Base-by-base conservation (phyloP, 768 basidiomycete species). In the Leccinum arenicola region DNA sequence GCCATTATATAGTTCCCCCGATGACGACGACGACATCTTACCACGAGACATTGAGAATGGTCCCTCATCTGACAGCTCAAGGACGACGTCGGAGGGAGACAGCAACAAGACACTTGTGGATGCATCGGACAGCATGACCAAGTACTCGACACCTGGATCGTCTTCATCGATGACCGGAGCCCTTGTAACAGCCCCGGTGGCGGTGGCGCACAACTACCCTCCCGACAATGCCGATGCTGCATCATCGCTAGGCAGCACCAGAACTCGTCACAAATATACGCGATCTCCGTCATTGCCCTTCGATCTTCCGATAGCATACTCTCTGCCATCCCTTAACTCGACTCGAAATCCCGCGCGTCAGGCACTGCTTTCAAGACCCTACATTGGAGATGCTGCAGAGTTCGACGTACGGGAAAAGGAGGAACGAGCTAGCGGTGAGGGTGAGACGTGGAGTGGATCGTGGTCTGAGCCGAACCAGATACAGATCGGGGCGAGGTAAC, bases 1-100 rank as follows among this genome's bases (percentile, higher is more conserved):
- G 68, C 89, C 90, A 19, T 76, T 92, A 7, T 90, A 89, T 68
- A 68, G 75, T 17, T 76, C 77, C n/a, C 76, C 81, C 21, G 84
- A 86, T 15, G 83, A 83, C 36, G 81, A 82, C 53, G 79, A 82
- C 50, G 75, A 71, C 19, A 63, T 52, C 52, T 53, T 60, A 25
- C 60, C 68, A 51, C 68, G 31, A 27, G 83, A 86, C 64, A 70
- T 85, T 47, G 82, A 86, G 62, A 78, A 78, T 55, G 78, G 74
- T 8, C 75, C 73, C 11, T 67, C 62, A 12, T 63, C 68, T n/a
- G 68, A 74, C 31, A 71, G 60, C 48, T 77, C 82, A 17, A 72
- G 71, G 40, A 75, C 75, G 15, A 70, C 70, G 2, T 63, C 70
- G 4, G 71, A 68, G 31, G 74, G 63, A 2, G 66, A 68, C 15